A percentile compares a stretch with the other conserved stretches of the same genome.
phyloP scores from a whole-genome alignment of 2,329 filamentous ascomycete species.

The Seiridium cupressi region DNA sequence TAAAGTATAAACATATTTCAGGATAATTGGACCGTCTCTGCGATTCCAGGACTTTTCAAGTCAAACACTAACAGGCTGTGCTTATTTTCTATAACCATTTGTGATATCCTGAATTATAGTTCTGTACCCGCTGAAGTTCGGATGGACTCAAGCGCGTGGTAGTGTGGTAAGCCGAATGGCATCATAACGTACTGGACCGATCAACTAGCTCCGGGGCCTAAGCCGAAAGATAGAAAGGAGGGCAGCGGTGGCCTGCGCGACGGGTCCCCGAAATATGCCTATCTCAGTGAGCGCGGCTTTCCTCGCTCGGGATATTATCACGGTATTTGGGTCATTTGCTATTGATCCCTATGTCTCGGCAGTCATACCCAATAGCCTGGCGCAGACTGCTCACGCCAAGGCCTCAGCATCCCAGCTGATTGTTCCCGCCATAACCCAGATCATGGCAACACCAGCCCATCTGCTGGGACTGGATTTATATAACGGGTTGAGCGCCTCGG shows the following conservation, averaged over 20 bases:
- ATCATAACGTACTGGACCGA: neutral
- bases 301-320: conserved; percentile 26
- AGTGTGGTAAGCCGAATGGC: neutral
- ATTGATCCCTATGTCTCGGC: conserved; percentile 24
- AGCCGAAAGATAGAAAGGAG: neutral
- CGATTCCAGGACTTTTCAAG: neutral
- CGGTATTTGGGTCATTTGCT: conserved; percentile 29
- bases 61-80: neutral
- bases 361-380: conserved; percentile 23
- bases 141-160: neutral
- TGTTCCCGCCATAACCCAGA: conserved; percentile 27
- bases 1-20: too few species aligned
- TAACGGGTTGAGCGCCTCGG: conserved; percentile 12
- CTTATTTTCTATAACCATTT: neutral
- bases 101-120: neutral
- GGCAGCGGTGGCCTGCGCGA: conserved; percentile 7
- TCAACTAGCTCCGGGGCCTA: neutral
- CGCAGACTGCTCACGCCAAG: conserved; percentile 21
- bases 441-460: conserved; percentile 28
- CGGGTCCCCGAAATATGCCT: conserved; percentile 11
- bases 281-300: conserved; percentile 24
- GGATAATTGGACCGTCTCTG: too few species aligned
- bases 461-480: conserved; percentile 23
- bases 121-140: neutral
- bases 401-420: conserved; percentile 25